These are phyloP conservation scores for Suillus alpinus DNA, from an alignment of 768 basidiomycete genomes.

Conservation along the genomic window DNA sequence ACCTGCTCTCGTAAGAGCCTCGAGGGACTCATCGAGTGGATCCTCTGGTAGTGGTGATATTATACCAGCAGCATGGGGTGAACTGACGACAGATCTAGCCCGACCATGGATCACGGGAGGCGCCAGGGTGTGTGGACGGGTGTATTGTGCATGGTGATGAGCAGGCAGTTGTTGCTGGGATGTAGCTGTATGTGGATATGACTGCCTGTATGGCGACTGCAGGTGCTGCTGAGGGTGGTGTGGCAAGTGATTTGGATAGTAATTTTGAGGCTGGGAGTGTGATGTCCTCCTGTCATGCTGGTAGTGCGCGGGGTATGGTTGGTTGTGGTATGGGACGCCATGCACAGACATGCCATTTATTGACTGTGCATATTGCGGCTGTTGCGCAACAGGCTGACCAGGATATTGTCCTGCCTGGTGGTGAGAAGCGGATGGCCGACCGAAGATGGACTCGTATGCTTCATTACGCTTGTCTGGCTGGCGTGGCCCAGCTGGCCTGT, in stretches of 20 bases:
- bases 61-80: conserved; percentile 39
- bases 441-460: conserved; percentile 88
- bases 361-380: conserved; percentile 14
- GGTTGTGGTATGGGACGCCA: conserved; percentile 25
- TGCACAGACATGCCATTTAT: conserved; percentile 17
- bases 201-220: conserved; percentile 33
- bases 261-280: conserved; percentile 32
- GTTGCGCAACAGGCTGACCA: conserved; percentile 13
- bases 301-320: conserved; percentile 37
- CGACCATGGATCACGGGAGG: conserved; percentile 43
- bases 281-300: conserved; percentile 50
- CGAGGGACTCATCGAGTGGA: conserved; percentile 45
- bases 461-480: conserved; percentile 69
- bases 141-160: conserved; percentile 16
- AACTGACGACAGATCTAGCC: conserved; percentile 50
- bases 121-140: conserved; percentile 29
- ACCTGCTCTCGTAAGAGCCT: conserved; percentile 45
- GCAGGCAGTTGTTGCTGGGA: conserved; percentile 20
- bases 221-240: conserved; percentile 19
- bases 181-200: conserved; percentile 34
- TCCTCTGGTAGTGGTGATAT: conserved; percentile 48
- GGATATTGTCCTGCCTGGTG: conserved; percentile 32
- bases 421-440: conserved; percentile 61
- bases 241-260: conserved; percentile 11
- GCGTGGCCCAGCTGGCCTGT: conserved; percentile 58